Evolutionary conservation across 2,329 filamentous ascomycete genomes (phyloP).

Genomic region (Grosmannia clavigera): DNA sequence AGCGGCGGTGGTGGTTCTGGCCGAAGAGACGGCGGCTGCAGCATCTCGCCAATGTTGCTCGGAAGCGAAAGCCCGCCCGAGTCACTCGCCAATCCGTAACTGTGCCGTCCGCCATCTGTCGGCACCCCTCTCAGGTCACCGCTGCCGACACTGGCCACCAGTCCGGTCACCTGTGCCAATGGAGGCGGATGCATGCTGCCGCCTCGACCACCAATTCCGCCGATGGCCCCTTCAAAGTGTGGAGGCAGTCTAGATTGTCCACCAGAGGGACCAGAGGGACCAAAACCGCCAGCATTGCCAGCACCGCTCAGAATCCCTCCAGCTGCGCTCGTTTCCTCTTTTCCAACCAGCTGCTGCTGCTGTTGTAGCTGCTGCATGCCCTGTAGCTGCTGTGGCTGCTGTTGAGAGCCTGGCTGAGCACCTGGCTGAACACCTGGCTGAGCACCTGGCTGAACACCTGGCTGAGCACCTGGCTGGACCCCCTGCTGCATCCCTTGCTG

Average conservation of each 20-base stretch:
- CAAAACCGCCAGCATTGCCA: too few relatives aligned
- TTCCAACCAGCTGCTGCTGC: not conserved
- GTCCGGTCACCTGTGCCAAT: not conserved
- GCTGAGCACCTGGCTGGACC: not conserved
- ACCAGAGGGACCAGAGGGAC: too few relatives aligned
- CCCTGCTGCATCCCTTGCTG: not conserved
- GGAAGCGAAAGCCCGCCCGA: constrained; percentile 13
- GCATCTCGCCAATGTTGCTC: constrained; percentile 36
- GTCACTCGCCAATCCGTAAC: not conserved
- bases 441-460: too few relatives aligned
- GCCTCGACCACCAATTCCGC: not conserved
- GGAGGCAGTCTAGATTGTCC: constrained; percentile 22
- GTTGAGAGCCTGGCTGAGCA: too few relatives aligned
- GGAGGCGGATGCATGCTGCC: constrained; percentile 6
- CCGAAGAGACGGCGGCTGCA: constrained; percentile 43
- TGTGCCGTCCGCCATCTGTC: not conserved
- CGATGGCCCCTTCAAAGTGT: constrained; percentile 27
- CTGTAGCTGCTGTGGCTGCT: not conserved
- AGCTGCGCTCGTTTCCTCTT: not conserved
- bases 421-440: too few relatives aligned
- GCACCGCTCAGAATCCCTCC: too few relatives aligned
- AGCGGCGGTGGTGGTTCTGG: constrained; percentile 38
- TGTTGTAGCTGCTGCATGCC: not conserved
- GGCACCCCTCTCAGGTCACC: not conserved
- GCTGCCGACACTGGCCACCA: not conserved